Evolutionary conservation across 257 asterid genomes (phyloP), one percentile per base, ranked within the genome.

Genomic region (Petrea volubilis): DNA sequence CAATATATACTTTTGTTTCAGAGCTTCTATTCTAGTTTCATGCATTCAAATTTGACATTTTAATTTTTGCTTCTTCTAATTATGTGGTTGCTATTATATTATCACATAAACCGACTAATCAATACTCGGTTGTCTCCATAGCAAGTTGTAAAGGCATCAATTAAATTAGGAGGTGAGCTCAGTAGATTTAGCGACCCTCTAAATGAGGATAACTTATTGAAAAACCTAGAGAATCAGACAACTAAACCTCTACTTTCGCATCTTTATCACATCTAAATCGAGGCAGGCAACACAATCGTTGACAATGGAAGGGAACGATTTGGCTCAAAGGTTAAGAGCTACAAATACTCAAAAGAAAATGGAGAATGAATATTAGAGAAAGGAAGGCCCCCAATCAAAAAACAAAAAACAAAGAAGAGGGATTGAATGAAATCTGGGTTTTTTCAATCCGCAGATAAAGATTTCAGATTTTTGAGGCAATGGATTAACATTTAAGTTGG

Each of bases 121-220:
- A 8, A 17, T 47, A 5, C 24, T n/a, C n/a, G 53, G 27, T 63
- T 70, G 25, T 65, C 24, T 33, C 41, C 67, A 64, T 23, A 78
- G 73, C 49, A 82, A 86, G 78, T 74, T 76, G 75, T 76, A 47
- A 83, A 80, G 82, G 77, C 79, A 67, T 74, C 84, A 50, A 41
- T 70, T 15, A 57, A 64, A 51, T 75, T 79, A 8, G 79, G 82
- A 66, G 87, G 78, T 57, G 94, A 85, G 71, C 82, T 87, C 33
- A 85, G 82, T 57, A 85, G 75, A 80, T 87, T 87, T 67, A 85
- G 91, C 76, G 91, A 87, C 70, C 77, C 86, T 70, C 91, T 91
- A 60, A 88, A 82, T 49, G 94, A 87, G 79, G 94, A 85, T 67
- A 91, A 87, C 74, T 76, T 87, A 72, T 67, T 78, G 31, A 87